Base-by-base conservation (phyloP, 2,329 filamentous ascomycete genomes). In the Xylariales sp. region DNA sequence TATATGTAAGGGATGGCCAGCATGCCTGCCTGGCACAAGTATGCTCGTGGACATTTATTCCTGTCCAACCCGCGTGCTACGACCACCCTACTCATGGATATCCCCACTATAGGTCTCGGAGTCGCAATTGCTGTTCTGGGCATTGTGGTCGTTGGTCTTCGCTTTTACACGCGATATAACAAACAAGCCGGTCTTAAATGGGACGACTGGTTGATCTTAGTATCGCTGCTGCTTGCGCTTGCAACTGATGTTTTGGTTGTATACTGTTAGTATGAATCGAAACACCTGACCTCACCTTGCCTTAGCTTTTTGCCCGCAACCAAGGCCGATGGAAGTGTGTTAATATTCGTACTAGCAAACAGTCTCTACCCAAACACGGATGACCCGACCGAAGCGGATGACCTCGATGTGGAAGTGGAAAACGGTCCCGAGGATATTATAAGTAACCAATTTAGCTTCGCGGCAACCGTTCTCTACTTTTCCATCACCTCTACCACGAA, bases 401-500 rank as follows among this genome's bases (percentile, higher is more conserved):
- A 34, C 23, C 36, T 39, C 39, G 39, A 41, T 12, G 9, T 5
- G 10, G 39, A 12, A 14, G 12, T 41, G 39, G 10, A 41, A 41
- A 41, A 41, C 39, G 10, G 12, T 12, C 9, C 39, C 10, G 5
- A 14, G 9, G 12, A 14, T 5, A 41, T 12, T 14, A 4, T 4
- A 5, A 4, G 12, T 14, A 58, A 43, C 23, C 18, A 48, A 12
- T n/a, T 58, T 5, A 45, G 28, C 41, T 58, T 45, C 34, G 23
- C 34, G 7, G 18, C 39, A 7, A 58, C 55, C 10, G 62, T 77
- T 5, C 64, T 78, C 7, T 79, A 58, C 64, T 76, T 74, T 36
- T 71, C 71, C 28, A 71, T 78, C 8, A 69, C 75, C 5, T 68
- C 69, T 5, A 62, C 76, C 2, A 74, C 76, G 3, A 78, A 78